Percentiles rank a stretch among this genome's conserved stretches.
phyloP scores from a whole-genome alignment of 2,329 filamentous ascomycete species.

The Penicillium sp. region DNA sequence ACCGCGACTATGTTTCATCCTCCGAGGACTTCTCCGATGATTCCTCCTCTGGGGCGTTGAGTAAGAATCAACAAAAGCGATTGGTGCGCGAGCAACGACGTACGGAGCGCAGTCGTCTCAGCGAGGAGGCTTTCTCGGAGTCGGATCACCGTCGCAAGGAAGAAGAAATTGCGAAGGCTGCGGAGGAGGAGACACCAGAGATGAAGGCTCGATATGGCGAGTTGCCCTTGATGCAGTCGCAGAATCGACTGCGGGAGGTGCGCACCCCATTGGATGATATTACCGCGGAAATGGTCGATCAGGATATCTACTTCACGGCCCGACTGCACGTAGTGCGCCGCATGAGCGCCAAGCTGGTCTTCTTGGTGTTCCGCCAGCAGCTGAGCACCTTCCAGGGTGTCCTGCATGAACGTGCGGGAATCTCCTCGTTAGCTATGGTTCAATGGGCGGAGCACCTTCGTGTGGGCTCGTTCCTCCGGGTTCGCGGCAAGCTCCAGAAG shows the following conservation, averaged over 20 bases:
- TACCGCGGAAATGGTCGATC: slow-evolving; percentile 54
- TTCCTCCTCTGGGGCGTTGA: slow-evolving; percentile 36
- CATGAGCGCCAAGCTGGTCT: slow-evolving; percentile 79
- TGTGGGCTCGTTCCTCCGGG: slow-evolving; percentile 74
- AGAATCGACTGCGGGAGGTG: slow-evolving; percentile 49
- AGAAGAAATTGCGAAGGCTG: slow-evolving; percentile 48
- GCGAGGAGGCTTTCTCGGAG: slow-evolving; percentile 45
- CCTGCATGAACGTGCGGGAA: slow-evolving; percentile 61
- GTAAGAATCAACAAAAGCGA: slow-evolving; percentile 49
- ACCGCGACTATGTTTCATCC: slow-evolving; percentile 43
- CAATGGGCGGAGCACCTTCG: slow-evolving; percentile 84
- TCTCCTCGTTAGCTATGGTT: slow-evolving; percentile 72
- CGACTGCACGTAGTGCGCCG: slow-evolving; percentile 77
- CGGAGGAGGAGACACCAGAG: slow-evolving; percentile 57
- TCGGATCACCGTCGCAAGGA: slow-evolving; percentile 44
- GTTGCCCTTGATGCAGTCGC: slow-evolving; percentile 60
- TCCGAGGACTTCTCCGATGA: slow-evolving; percentile 46
- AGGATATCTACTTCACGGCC: slow-evolving; percentile 67
- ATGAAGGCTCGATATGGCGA: slow-evolving; percentile 61
- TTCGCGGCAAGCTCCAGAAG: slow-evolving; percentile 71
- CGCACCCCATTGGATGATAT: slow-evolving; percentile 55
- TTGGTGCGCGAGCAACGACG: slow-evolving; percentile 43
- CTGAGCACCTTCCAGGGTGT: slow-evolving; percentile 83
- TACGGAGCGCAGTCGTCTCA: slow-evolving; percentile 41
- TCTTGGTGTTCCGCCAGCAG: slow-evolving; percentile 83